Percentiles rank a stretch among this genome's conserved stretches.
phyloP scores from a whole-genome alignment of 352 stramenopile genomes.

The Pythium vanterpoolii region DNA sequence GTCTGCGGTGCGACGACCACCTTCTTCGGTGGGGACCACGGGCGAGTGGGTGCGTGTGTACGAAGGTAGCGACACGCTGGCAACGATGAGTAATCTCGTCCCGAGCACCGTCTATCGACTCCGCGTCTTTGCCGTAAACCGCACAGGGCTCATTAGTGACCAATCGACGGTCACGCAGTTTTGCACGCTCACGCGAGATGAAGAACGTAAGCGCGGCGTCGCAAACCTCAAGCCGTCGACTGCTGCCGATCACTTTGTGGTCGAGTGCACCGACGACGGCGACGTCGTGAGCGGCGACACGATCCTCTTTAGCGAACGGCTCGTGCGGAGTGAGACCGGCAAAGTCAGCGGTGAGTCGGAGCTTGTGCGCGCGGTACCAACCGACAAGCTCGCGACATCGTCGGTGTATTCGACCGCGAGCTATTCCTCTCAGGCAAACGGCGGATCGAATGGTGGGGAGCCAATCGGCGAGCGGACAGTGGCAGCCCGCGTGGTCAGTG shows the following conservation, averaged over 20 bases:
- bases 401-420: slow-evolving; percentile 59
- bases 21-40: not conserved
- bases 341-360: slow-evolving; percentile 35
- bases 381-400: slow-evolving; percentile 10
- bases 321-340: slow-evolving; percentile 50
- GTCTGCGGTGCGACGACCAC: not conserved
- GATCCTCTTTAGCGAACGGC: slow-evolving; percentile 90
- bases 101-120: slow-evolving; percentile 85
- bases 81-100: slow-evolving; percentile 57
- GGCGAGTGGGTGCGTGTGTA: slow-evolving; percentile 74
- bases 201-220: slow-evolving; percentile 34
- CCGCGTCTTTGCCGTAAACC: slow-evolving; percentile 81
- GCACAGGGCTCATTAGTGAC: slow-evolving; percentile 44
- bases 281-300: slow-evolving; percentile 87
- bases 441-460: slow-evolving; percentile 12
- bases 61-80: slow-evolving; percentile 71
- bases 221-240: slow-evolving; percentile 32
- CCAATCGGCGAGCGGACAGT: slow-evolving; percentile 68
- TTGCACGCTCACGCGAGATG: slow-evolving; percentile 64
- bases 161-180: slow-evolving; percentile 82
- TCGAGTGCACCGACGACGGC: slow-evolving; percentile 69
- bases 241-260: slow-evolving; percentile 61
- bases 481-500: slow-evolving; percentile 51
- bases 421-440: slow-evolving; percentile 17
- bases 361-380: slow-evolving; percentile 13